phyloP scores from a whole-genome alignment of 257 asterid species.

The Perilla frutescens region DNA sequence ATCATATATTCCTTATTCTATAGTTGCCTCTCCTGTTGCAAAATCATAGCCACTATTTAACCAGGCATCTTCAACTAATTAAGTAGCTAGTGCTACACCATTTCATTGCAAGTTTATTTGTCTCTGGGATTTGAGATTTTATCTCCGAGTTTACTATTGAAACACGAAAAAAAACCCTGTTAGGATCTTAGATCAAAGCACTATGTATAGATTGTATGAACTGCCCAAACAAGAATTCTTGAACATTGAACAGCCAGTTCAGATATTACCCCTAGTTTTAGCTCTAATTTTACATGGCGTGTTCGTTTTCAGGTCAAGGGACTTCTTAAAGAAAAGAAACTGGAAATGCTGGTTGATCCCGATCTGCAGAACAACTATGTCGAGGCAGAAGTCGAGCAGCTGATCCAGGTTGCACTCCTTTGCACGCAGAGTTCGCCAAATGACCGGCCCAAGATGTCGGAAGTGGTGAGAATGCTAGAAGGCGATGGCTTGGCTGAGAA shows the following conservation, averaged over 20 bases:
- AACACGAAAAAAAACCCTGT: no score
- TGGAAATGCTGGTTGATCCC: constrained; percentile 61
- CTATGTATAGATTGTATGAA: neutral
- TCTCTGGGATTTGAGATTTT: no score
- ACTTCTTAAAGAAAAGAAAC: constrained; percentile 57
- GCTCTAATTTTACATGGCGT: neutral
- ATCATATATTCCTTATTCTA: no score
- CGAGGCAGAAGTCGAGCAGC: constrained; percentile 59
- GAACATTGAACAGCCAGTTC: neutral
- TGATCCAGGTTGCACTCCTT: constrained; percentile 60
- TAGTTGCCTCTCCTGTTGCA: no score
- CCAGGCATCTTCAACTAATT: no score
- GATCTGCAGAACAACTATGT: constrained; percentile 51
- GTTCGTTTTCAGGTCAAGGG: constrained; percentile 54
- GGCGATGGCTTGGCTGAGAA: constrained; percentile 67
- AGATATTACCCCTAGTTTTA: neutral
- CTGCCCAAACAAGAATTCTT: neutral
- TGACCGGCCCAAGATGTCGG: constrained; percentile 68
- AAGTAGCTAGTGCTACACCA: no score
- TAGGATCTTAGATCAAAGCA: neutral
- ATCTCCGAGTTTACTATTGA: no score
- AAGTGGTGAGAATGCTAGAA: constrained; percentile 60
- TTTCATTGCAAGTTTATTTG: no score
- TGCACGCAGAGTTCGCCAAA: constrained; percentile 57
- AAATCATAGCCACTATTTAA: no score